Evolutionary conservation across 2,329 filamentous ascomycete genomes (phyloP), one percentile per base, ranked within the genome.

Genomic region (Colletotrichum acutatum): DNA sequence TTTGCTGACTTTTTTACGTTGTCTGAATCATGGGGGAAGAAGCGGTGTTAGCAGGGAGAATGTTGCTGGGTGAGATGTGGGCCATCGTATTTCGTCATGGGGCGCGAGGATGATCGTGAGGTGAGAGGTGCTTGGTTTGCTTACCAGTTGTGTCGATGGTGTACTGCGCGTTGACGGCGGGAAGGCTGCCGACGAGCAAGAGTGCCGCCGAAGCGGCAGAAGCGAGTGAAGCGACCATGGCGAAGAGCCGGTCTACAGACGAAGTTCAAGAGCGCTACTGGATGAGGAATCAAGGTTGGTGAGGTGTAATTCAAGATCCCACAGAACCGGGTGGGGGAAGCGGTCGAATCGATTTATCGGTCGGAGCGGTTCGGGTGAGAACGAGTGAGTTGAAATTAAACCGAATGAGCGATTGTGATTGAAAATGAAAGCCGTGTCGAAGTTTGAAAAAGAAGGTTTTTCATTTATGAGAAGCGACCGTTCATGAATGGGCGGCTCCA

Each of bases 1-100:
- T 81, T 78, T n/a, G 88, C 86, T 0, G 86, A 83, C 3, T 80
- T 63, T 57, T 83, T 85, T 74, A 89, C 88, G 11, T 85, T 84
- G 3, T 80, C 87, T 89, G 53, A 6, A 49, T 2, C 22, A 16
- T 22, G 68, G 30, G 26, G 56, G 42, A 64, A 46, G 16, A 24
- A 5, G 1, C 4, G 24, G 52, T 65, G 60, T 72, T 58, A 68
- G 61, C 65, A 30, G 24, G 22, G 59, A 12, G 24, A 16, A 1
- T 4, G 26, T 26, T 37, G 49, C 8, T 6, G 19, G 9, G 4
- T 26, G 9, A 14, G n/a, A n/a, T n/a, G n/a, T 12, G 5, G 34
- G 9, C 2, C 6, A 32, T 6, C 1, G n/a, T 6, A 3, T 42
- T 24, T 32, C 26, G 7, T 22, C 9, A n/a, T 11, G 8, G 42